Percentiles rank a stretch among this genome's conserved stretches.
Conservation (phyloP, 2,329 filamentous ascomycete genomes). For the Zasmidium cellare region DNA sequence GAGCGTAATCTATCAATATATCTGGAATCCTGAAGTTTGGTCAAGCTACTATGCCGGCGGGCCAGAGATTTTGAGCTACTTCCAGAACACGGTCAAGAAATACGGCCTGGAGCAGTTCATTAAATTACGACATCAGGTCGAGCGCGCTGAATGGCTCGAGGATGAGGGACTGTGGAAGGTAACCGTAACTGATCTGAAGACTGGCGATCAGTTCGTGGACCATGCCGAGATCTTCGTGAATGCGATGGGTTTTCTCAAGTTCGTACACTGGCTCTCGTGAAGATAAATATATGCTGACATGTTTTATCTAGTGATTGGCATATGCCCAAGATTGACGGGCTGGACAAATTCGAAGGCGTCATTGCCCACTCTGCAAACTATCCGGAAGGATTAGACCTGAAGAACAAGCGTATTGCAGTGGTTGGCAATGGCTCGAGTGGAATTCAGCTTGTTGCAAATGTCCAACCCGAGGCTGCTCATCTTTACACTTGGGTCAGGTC, state of each 20-base stretch:
- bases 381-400: slow-evolving; percentile 34
- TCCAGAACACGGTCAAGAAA: not conserved
- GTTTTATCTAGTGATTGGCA: slow-evolving; percentile 29
- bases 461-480: slow-evolving; percentile 25
- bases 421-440: slow-evolving; percentile 39
- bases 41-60: not conserved
- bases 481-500: not conserved
- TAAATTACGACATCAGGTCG: not conserved
- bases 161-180: not conserved
- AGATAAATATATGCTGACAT: not conserved
- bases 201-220: not conserved
- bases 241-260: not conserved
- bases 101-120: not conserved
- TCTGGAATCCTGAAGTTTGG: slow-evolving; percentile 1
- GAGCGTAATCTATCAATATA: slow-evolving; percentile 2
- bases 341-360: slow-evolving; percentile 40
- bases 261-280: not conserved
- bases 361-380: slow-evolving; percentile 40
- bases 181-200: not conserved
- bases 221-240: not conserved
- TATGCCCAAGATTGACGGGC: slow-evolving; percentile 41
- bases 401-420: slow-evolving; percentile 39
- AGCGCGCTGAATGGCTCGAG: not conserved
- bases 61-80: not conserved
- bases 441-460: slow-evolving; percentile 41